Base-by-base conservation (phyloP, 352 stramenopile genomes). In the Pythium sukuiense region DNA sequence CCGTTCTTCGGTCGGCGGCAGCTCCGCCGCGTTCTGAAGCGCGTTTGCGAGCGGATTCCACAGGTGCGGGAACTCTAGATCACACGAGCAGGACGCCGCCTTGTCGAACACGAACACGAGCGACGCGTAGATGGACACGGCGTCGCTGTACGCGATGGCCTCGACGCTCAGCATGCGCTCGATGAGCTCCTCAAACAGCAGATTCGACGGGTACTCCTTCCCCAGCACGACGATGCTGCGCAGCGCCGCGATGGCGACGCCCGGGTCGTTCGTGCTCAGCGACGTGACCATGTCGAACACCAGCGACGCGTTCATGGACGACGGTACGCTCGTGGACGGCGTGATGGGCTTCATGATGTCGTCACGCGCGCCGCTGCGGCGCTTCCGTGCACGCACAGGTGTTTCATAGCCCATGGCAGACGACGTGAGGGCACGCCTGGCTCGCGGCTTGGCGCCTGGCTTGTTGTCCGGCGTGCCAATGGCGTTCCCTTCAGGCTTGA, bases 41-140 rank as follows among this genome's bases (percentile, higher is more conserved):
- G 81, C 80, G 16, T 70, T 81, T 6, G 75, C 76, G 13, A 92
- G 57, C 14, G 81, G 83, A 26, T 82, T 79, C 87, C 87, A 95
- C 43, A 85, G 74, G 41, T 89, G 80, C 7, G 87, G 87, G 52
- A 89, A 94, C 20, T 76, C 74, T 26, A 88, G 54, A 0, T 74
- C 74, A 49, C 80, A 88, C 48, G 81, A 88, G 58, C 85, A 93
- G 13, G 81, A 70, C 11, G 76, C 68, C 1, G 85, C 80, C 58
- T 89, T 88, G 59, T 94, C 85, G 48, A 89, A 92, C 1, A 92
- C 83, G 70, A 92, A 94, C 58, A 92, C 82, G 2, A 94, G 59
- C n/a, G 85, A 85, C 18, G 81, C 74, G 62, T 90, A 91, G 63
- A 94, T 92, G 2, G 84, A 80, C 26, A 91, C 80, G 29, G 86